phyloP scores from a whole-genome alignment of 768 basidiomycete genomes.

The Xanthoconium purpureum region DNA sequence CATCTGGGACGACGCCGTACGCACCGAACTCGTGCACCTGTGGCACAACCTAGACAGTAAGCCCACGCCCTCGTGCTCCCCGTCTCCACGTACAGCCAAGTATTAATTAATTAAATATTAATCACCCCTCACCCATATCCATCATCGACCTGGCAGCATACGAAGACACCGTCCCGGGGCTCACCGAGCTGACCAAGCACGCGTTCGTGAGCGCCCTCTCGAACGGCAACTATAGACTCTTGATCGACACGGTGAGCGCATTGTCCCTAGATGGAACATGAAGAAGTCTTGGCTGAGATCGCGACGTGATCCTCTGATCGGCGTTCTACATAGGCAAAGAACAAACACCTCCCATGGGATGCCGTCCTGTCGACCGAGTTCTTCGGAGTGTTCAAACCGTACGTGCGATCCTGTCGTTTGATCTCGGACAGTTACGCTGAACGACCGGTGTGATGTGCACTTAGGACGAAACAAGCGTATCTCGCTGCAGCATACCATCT shows the following conservation, averaged over 20 bases:
- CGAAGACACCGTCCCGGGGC: slow-evolving; percentile 50
- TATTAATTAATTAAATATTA: too few species aligned
- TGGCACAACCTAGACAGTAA: slow-evolving; percentile 64
- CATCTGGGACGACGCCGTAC: slow-evolving; percentile 42
- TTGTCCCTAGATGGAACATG: not conserved
- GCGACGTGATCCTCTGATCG: too few species aligned
- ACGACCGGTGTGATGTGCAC: too few species aligned
- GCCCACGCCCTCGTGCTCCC: not conserved
- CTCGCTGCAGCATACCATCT: slow-evolving; percentile 48
- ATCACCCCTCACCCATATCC: not conserved
- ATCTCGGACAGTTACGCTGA: too few species aligned
- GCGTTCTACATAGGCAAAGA: slow-evolving; percentile 46
- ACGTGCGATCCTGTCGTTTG: slow-evolving; percentile 15
- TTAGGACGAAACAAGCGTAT: slow-evolving; percentile 47
- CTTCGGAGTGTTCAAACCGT: slow-evolving; percentile 67
- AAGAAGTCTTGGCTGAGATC: not conserved
- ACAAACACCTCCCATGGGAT: slow-evolving; percentile 63
- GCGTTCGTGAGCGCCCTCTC: slow-evolving; percentile 53
- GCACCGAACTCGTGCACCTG: slow-evolving; percentile 43
- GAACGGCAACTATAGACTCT: slow-evolving; percentile 60
- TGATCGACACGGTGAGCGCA: slow-evolving; percentile 54
- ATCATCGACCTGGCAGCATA: slow-evolving; percentile 42
- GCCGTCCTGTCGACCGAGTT: slow-evolving; percentile 58
- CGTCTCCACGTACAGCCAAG: not conserved
- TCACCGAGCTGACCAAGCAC: slow-evolving; percentile 50